Base-by-base conservation (phyloP, 441 rosid genomes). In the Erodium trifolium region DNA sequence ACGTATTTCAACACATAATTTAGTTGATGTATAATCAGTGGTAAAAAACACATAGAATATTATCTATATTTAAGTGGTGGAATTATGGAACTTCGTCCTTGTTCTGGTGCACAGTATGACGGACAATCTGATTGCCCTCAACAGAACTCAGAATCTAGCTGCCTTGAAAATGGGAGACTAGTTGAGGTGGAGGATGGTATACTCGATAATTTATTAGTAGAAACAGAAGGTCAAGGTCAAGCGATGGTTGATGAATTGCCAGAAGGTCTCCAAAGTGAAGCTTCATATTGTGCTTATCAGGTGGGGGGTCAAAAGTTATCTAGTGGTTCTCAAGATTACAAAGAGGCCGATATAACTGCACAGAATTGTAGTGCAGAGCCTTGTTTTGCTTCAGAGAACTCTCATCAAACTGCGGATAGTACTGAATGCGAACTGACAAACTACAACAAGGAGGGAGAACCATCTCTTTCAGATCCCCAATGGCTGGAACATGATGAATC, bases 401-500 rank as follows among this genome's bases (percentile, higher is more conserved):
- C 82, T 60, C 78, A 82, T 68, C 60, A 83, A 53, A 63, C 75
- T 57, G 81, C 80, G 71, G 86, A 82, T 66, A 78, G 86, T 37
- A 78, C 81, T 70, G 87, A 80, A 80, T 76, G 80, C 37, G 87
- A 84, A 68, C 51, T 78, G 57, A 81, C 83, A 62, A 80, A 72
- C 77, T 79, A 82, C 71, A 80, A 59, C 59, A 81, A 72, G 71
- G 89, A 86, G 45, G 89, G 81, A 70, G 94, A 84, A 41, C 76
- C 76, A 18, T 82, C 87, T 65, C 78, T 81, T 79, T 74, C 83
- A 17, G 94, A 87, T 70, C 88, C 95, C 18, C 84, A 84, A 78
- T 90, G 97, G 97, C 78, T 92, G 19, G 89, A 85, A 75, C 79
- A 72, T 70, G 98, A 92, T 78, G 93, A 87, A 78, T 80, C 97